Conservation (phyloP, 352 stramenopile species). For the Pythium insidiosum region DNA sequence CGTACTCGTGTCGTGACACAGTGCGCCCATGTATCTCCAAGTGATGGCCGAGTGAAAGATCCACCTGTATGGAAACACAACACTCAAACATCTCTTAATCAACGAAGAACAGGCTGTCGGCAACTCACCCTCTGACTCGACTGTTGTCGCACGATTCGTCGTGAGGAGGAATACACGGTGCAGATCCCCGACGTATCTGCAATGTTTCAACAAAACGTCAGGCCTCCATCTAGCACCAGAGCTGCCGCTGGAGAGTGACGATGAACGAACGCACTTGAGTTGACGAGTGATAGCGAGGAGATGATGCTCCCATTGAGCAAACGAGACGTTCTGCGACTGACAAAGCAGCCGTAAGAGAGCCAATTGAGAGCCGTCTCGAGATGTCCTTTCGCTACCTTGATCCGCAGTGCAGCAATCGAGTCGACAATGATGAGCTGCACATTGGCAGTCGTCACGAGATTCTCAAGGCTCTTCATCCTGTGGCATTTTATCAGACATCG, state of each 20-base stretch:
- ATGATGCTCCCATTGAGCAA: conserved; percentile 14
- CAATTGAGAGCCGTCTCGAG: background rate
- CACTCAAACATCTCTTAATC: no score
- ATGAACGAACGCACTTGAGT: conserved; percentile 23
- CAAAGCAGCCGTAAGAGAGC: background rate
- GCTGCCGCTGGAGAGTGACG: no score
- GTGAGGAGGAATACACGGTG: conserved; percentile 55
- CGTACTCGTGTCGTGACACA: conserved; percentile 54
- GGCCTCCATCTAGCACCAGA: no score
- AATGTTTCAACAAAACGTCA: no score
- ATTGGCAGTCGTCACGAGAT: conserved; percentile 26
- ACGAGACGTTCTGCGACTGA: conserved; percentile 12
- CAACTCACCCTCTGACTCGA: conserved; percentile 16
- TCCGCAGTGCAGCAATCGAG: conserved; percentile 52
- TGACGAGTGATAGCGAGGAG: conserved; percentile 11
- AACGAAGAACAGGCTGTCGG: no score
- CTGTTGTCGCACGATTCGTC: conserved; percentile 55
- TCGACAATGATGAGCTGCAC: conserved; percentile 69
- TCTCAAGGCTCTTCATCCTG: conserved; percentile 57
- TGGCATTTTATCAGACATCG: background rate
- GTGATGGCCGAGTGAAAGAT: conserved; percentile 51
- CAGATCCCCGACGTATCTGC: conserved; percentile 52
- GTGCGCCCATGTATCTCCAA: conserved; percentile 64
- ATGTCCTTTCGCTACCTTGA: conserved; percentile 24
- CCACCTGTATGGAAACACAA: no score